phyloP scores from a whole-genome alignment of 805 yeast species.

The Ogataea neopini region DNA sequence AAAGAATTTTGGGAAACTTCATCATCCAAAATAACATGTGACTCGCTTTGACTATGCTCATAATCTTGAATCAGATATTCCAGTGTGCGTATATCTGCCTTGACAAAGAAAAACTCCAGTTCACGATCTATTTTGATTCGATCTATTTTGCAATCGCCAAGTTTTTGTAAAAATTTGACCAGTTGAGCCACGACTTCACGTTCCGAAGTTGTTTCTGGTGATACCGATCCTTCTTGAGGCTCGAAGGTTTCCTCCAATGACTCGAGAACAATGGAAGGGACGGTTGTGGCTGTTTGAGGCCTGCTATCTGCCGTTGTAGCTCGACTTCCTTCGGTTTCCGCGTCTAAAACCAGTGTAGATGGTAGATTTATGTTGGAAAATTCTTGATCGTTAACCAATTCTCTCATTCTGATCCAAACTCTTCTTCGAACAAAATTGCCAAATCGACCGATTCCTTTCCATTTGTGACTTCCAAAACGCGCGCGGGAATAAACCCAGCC shows the following conservation, averaged over 20 bases:
- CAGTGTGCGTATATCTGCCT: slow-evolving; percentile 8
- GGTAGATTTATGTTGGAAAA: slow-evolving; percentile 7
- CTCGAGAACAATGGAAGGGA: slow-evolving; percentile 2
- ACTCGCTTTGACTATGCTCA: slow-evolving; percentile 2
- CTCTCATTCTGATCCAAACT: slow-evolving; percentile 50
- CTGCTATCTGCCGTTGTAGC: neutral
- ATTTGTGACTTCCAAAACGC: slow-evolving; percentile 41
- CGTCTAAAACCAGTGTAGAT: slow-evolving; percentile 5
- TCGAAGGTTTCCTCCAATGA: neutral
- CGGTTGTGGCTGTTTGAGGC: neutral
- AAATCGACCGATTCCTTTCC: slow-evolving; percentile 53
- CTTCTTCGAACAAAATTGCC: slow-evolving; percentile 54
- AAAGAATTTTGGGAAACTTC: neutral
- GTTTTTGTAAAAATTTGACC: slow-evolving; percentile 2
- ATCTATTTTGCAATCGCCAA: slow-evolving; percentile 20
- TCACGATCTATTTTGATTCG: slow-evolving; percentile 20
- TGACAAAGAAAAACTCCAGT: slow-evolving; percentile 16
- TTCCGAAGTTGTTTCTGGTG: neutral
- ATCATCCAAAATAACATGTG: slow-evolving; percentile 1
- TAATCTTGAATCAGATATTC: slow-evolving; percentile 10
- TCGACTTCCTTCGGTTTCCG: neutral
- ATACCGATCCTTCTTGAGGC: neutral
- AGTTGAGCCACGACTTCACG: slow-evolving; percentile 1
- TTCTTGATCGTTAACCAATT: slow-evolving; percentile 9
- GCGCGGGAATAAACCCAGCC: slow-evolving; percentile 56